Base-by-base conservation (phyloP, 2,329 filamentous ascomycete genomes). In the Scleromitrula shiraiana region DNA sequence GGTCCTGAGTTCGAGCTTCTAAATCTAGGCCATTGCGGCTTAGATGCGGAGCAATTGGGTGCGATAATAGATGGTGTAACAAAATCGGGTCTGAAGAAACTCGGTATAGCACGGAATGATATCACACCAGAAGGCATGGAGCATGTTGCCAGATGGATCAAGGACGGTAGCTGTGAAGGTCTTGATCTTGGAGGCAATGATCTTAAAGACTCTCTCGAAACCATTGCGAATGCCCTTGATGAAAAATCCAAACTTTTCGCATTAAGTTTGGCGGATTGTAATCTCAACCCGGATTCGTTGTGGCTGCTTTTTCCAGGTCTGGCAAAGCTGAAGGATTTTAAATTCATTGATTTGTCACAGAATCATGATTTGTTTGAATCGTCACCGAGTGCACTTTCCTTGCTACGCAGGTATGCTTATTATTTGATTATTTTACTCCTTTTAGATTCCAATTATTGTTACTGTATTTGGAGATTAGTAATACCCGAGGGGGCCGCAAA, bases 341-440 rank as follows among this genome's bases (percentile, higher is more conserved):
- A 86, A 17, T 96, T 96, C 62, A 80, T 98, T 50, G 93, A 97
- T 64, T 72, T 98, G 29, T 95, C 88, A 5, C 88, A 95, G 60
- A 97, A 97, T 58, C 85, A 76, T 26, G 80, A 80, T 17, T 73
- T 98, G 14, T 95, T 95, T 62, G 77, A 81, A 44, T 73, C 74
- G 3, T 74, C 83, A 35, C 82, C 85, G n/a, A 88, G 80, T 59
- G 85, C 86, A 2, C 73, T 93, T 27, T 76, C 77, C 4, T 69
- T 88, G 3, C 72, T 97, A 47, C 77, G 93, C 58, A 87, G 86
- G 68, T 93, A 63, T 56, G 74, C 27, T 44, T 23, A 37, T 14
- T 27, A 10, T 32, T 20, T 38, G 14, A 66, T 54, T 23, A n/a
- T 41, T 24, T 35, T 43, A 23, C 19, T 12, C 41, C 24, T 38